Percentiles rank a stretch among this genome's conserved stretches.
These are phyloP conservation scores for Rhynchosporium graminicola DNA, from an alignment of 2,329 filamentous ascomycete genomes.

Conservation along the genomic window DNA sequence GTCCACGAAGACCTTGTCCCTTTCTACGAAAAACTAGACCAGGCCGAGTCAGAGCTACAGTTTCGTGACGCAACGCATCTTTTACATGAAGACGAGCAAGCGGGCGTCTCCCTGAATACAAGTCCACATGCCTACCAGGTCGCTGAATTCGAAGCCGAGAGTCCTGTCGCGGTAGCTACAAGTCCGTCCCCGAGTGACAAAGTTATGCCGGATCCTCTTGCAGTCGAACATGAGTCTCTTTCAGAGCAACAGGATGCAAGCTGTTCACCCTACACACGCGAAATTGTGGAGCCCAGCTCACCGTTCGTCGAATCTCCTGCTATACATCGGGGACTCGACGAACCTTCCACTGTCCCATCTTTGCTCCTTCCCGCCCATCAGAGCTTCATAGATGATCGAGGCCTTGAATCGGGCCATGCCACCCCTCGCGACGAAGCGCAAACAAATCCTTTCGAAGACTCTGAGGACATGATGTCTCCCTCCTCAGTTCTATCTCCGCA, in stretches of 20 bases:
- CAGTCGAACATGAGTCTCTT: neutral
- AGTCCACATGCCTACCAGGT: too few species aligned
- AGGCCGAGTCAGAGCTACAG: too few species aligned
- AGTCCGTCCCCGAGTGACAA: neutral
- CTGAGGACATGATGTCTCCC: constrained; percentile 13
- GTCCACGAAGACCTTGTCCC: too few species aligned
- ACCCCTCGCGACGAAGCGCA: constrained; percentile 17
- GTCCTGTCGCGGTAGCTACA: neutral
- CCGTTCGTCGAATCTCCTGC: constrained; percentile 9
- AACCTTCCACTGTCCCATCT: neutral
- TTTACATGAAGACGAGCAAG: too few species aligned
- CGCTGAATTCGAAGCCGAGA: neutral
- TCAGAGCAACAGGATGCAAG: neutral
- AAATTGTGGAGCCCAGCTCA: neutral
- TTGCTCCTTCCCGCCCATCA: neutral
- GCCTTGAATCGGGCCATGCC: neutral
- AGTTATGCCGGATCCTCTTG: neutral
- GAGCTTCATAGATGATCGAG: neutral
- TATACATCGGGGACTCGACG: neutral
- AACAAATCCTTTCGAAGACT: constrained; percentile 15
- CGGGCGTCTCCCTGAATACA: too few species aligned
- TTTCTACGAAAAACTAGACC: too few species aligned
- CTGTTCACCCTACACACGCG: neutral
- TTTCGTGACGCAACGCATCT: too few species aligned
- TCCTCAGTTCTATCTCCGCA: neutral